Evolutionary conservation across 2,329 filamentous ascomycete species (phyloP).

Genomic region (Mariannaea sp.): DNA sequence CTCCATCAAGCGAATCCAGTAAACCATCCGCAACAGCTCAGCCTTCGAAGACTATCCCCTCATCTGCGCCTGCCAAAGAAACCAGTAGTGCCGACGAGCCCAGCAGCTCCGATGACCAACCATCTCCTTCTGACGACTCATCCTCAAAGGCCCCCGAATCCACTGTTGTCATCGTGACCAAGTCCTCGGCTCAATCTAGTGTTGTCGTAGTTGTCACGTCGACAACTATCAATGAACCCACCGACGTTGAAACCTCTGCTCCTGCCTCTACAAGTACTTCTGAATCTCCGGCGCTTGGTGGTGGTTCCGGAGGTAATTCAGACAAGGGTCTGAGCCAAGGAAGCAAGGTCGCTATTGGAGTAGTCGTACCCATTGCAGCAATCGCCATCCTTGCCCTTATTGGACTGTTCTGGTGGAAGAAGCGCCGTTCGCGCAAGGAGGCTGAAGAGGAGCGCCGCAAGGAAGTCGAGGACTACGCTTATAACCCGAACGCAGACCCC

Average conservation of each 20-base stretch:
- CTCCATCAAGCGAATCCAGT: constrained; percentile 8
- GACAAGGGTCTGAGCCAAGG: constrained; percentile 59
- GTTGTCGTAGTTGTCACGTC: constrained; percentile 37
- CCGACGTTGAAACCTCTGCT: constrained; percentile 16
- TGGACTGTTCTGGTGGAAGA: constrained; percentile 85
- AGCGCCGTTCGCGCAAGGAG: constrained; percentile 81
- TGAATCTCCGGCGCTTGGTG: constrained; percentile 38
- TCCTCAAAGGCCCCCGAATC: constrained; percentile 9
- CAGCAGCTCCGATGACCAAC: constrained; percentile 14
- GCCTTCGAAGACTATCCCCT: too few species aligned
- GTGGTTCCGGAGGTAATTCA: constrained; percentile 34
- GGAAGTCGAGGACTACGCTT: constrained; percentile 96
- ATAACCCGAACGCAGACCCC: constrained; percentile 96
- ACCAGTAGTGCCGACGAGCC: constrained; percentile 14
- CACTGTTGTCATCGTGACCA: constrained; percentile 35
- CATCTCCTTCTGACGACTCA: constrained; percentile 20
- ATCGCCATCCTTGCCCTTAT: constrained; percentile 80
- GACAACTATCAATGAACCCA: constrained; percentile 29
- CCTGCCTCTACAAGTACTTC: constrained; percentile 35
- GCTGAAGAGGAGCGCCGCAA: constrained; percentile 89
- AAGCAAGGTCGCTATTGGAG: constrained; percentile 86
- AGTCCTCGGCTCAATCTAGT: constrained; percentile 30
- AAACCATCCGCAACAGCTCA: too few species aligned
- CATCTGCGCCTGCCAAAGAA: too few species aligned
- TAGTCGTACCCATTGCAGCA: constrained; percentile 89